phyloP scores from a whole-genome alignment of 225 moss, liverwort and hornwort genomes.

The Marchantia polymorpha region DNA sequence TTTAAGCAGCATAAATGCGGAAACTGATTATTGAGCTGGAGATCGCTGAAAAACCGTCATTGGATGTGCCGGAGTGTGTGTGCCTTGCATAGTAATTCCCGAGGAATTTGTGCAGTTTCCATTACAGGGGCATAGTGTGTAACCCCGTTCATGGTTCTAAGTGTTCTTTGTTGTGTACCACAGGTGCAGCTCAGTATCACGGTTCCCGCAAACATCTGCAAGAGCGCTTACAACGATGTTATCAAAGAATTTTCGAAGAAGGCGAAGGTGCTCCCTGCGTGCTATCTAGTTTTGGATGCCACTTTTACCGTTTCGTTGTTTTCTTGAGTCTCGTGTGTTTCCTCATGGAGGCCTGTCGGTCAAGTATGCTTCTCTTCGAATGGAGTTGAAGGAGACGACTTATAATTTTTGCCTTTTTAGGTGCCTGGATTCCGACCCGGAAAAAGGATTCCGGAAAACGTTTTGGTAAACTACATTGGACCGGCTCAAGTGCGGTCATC shows the following conservation, averaged over 20 bases:
- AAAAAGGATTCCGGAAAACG: slow-evolving; percentile 74
- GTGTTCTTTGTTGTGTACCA: neutral
- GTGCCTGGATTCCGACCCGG: slow-evolving; percentile 93
- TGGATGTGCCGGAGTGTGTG: neutral
- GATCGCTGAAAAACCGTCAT: neutral
- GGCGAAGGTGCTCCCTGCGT: slow-evolving; percentile 57
- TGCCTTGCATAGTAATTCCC: neutral
- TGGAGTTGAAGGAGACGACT: neutral
- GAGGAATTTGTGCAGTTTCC: neutral
- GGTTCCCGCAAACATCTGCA: slow-evolving; percentile 76
- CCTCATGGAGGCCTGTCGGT: neutral
- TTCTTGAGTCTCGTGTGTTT: neutral
- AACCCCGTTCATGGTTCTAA: neutral
- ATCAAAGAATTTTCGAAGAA: slow-evolving; percentile 89
- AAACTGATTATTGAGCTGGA: neutral
- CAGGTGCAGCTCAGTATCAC: slow-evolving; percentile 80
- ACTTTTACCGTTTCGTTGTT: no score
- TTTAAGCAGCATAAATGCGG: slow-evolving; percentile 1
- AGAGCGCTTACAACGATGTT: slow-evolving; percentile 74
- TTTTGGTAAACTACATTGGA: slow-evolving; percentile 81
- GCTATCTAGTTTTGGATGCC: neutral
- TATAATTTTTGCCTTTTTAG: neutral
- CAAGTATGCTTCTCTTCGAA: neutral
- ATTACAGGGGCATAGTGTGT: neutral
- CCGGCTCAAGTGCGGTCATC: slow-evolving; percentile 70